These are phyloP conservation scores for Aspergillus luchuensis DNA, from an alignment of 2,329 filamentous ascomycete genomes.

Conservation along the genomic window DNA sequence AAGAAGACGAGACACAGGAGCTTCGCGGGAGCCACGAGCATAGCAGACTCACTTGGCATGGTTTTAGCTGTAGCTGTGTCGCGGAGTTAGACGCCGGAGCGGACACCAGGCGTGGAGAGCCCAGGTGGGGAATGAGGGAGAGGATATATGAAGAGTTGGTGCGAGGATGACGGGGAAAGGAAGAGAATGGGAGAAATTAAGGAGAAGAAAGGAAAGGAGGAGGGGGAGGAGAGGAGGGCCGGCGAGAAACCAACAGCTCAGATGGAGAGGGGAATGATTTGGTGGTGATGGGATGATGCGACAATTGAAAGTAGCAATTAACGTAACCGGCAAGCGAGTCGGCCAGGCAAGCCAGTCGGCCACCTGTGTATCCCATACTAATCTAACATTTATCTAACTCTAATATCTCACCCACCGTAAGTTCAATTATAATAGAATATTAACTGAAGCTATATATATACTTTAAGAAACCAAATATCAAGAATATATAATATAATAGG, in stretches of 20 bases:
- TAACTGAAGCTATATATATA: too few relatives aligned
- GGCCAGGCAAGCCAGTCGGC: too few relatives aligned
- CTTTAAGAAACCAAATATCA: too few relatives aligned
- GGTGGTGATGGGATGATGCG: slow-evolving; percentile 8
- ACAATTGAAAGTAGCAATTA: neutral
- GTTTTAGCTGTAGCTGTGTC: slow-evolving; percentile 30
- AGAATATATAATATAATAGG: too few relatives aligned
- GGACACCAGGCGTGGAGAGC: slow-evolving; percentile 33
- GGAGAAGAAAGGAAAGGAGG: neutral
- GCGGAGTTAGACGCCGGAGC: slow-evolving; percentile 26
- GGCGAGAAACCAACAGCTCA: neutral
- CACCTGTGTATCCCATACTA: too few relatives aligned
- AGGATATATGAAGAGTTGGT: neutral
- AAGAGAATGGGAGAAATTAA: slow-evolving; percentile 1
- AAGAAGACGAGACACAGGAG: slow-evolving; percentile 8
- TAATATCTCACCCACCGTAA: too few relatives aligned
- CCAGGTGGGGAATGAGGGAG: slow-evolving; percentile 15
- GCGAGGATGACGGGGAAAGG: slow-evolving; percentile 4
- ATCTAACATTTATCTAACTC: too few relatives aligned
- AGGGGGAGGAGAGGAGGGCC: neutral
- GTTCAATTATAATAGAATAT: too few relatives aligned
- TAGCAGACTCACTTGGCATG: slow-evolving; percentile 41
- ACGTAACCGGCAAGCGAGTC: too few relatives aligned
- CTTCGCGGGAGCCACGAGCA: slow-evolving; percentile 2
- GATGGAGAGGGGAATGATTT: neutral